These are phyloP conservation scores for Coprinopsis strossmayeri DNA, from an alignment of 768 basidiomycete genomes.

Conservation along the genomic window DNA sequence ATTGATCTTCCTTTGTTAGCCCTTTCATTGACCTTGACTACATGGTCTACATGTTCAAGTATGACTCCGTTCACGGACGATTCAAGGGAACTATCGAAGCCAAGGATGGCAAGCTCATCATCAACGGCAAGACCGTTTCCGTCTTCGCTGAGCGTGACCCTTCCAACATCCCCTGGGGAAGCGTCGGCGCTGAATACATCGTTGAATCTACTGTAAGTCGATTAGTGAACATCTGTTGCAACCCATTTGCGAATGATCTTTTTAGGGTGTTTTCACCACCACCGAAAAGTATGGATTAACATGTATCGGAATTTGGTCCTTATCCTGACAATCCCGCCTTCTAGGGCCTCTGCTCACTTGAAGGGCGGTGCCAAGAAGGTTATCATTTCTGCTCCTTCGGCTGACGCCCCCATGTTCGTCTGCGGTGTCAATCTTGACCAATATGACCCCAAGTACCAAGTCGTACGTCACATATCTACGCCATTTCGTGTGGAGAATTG, in stretches of 20 bases:
- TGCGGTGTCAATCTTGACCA: conserved; percentile 91
- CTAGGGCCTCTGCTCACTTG: conserved; percentile 82
- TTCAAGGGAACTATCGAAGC: conserved; percentile 80
- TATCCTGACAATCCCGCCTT: conserved; percentile 6
- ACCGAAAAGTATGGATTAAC: conserved; percentile 60
- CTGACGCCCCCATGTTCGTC: conserved; percentile 93
- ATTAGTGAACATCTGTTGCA: too few species aligned
- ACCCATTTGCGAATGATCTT: too few species aligned
- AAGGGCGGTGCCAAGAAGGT: conserved; percentile 99
- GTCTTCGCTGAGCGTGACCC: conserved; percentile 88
- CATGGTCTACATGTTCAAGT: conserved; percentile 99
- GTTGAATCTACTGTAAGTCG: conserved; percentile 88
- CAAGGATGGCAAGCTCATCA: conserved; percentile 85
- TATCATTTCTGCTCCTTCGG: conserved; percentile 98
- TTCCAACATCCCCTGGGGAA: conserved; percentile 74
- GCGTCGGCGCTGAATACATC: conserved; percentile 82
- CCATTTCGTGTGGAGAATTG: not conserved
- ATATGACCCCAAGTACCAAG: conserved; percentile 84
- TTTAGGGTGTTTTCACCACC: conserved; percentile 96
- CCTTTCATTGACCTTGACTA: conserved; percentile 97
- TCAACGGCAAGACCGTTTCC: conserved; percentile 71
- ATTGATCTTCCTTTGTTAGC: conserved; percentile 33
- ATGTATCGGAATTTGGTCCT: conserved; percentile 8
- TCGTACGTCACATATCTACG: conserved; percentile 42
- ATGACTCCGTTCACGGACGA: conserved; percentile 87